A percentile compares a stretch with the other conserved stretches of the same genome.
Evolutionary conservation across 129 eudicot species (phyloP).

Genomic region (Flaveria ramosissima): DNA sequence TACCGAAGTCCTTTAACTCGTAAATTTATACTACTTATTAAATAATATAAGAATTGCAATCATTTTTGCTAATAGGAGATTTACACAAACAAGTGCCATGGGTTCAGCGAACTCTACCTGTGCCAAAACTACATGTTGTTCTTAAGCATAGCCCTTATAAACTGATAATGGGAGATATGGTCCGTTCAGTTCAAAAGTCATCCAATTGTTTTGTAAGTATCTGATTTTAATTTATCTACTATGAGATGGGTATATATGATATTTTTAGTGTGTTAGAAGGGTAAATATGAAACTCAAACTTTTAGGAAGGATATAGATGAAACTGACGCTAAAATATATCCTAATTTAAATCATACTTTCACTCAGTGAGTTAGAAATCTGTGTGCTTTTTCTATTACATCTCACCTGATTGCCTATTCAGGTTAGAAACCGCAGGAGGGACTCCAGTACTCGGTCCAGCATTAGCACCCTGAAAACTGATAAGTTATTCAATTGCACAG

Average conservation of each 20-base stretch:
- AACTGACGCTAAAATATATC: neutral
- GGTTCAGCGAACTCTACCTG: too few species aligned
- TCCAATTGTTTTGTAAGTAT: too few species aligned
- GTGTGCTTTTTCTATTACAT: neutral
- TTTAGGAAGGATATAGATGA: neutral
- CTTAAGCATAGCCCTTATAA: too few species aligned
- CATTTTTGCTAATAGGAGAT: too few species aligned
- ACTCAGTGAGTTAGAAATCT: neutral
- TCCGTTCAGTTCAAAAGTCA: too few species aligned
- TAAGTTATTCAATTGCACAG: slow-evolving; percentile 3
- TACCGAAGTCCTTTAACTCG: too few species aligned
- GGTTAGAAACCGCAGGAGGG: slow-evolving; percentile 54
- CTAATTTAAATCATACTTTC: neutral
- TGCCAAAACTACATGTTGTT: too few species aligned
- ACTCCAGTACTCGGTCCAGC: slow-evolving; percentile 80
- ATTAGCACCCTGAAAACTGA: slow-evolving; percentile 56
- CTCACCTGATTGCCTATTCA: slow-evolving; percentile 61
- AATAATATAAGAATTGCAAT: too few species aligned
- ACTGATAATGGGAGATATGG: too few species aligned
- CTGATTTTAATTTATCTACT: neutral
- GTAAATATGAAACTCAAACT: neutral
- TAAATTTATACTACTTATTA: too few species aligned
- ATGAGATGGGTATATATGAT: too few species aligned
- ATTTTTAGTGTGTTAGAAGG: neutral
- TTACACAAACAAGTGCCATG: too few species aligned